Base-by-base conservation (phyloP, 1,139 yeast species). In the Scheffersomyces quercinus region DNA sequence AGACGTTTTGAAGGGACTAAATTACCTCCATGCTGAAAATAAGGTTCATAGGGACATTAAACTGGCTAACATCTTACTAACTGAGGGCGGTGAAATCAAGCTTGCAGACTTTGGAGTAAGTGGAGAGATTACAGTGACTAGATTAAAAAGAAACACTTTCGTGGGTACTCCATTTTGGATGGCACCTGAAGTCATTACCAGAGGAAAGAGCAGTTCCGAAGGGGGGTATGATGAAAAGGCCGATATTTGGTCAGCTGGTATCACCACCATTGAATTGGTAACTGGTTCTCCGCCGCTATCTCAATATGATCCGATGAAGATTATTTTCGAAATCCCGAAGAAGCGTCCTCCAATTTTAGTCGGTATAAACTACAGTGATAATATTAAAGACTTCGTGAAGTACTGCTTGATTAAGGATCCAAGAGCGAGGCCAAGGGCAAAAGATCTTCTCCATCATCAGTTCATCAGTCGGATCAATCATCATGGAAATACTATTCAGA, bases 111-210 rank as follows among this genome's bases (percentile, higher is more conserved):
- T 88, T 70, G 96, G 96, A 1, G 96, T 88, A 7, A 84, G 91
- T 54, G 93, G 93, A 0, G 89, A 86, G 56, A 69, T 87, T 32
- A 77, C 85, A n/a, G 70, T 79, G 34, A 81, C 88, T 1, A 70
- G 73, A 39, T 73, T 76, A 41, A 80, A 79, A 50, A 78, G 83
- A 51, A 74, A 79, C 47, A 88, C 95, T 0, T 84, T 88, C 70
- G 96, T 88, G 30, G 96, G 96, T 0, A 88, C 96, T 0, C 96
- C 96, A 14, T 87, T 81, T 62, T 88, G 96, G 96, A 88, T 88
- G 96, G 96, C 96, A 0, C 96, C 96, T 0, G 96, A 88, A 58
- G 85, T 88, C 28, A 84, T 88, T 24, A 58, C 68, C 3, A 65
- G 78, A 44, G 58, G 67, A 12, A 55, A 57, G 28, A 63, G 64